Conservation (phyloP, 768 basidiomycete genomes). For the Grammothele lineata region DNA sequence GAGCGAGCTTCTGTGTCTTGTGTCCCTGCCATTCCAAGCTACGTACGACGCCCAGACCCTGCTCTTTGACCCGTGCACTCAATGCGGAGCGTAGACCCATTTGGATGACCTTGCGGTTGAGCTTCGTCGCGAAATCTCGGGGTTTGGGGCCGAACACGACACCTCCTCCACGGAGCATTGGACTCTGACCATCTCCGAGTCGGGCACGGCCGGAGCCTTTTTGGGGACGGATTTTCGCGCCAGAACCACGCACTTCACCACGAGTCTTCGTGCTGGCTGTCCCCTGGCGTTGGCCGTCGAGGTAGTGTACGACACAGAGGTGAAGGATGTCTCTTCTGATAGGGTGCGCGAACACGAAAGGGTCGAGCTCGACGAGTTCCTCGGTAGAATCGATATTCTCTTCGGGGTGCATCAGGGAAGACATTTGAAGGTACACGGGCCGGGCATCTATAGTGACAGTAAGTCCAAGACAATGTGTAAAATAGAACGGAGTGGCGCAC, state of each 20-base stretch:
- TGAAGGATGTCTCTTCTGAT: conserved; percentile 92
- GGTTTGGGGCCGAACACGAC: conserved; percentile 89
- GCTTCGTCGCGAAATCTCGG: conserved; percentile 85
- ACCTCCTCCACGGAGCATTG: conserved; percentile 89
- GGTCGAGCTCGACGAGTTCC: conserved; percentile 61
- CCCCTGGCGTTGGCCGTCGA: conserved; percentile 87
- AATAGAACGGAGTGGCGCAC: neutral
- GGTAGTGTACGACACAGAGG: conserved; percentile 83
- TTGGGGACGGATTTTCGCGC: conserved; percentile 83
- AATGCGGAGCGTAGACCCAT: conserved; percentile 93
- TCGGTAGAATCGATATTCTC: conserved; percentile 38
- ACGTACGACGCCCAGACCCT: conserved; percentile 70
- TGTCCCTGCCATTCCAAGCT: conserved; percentile 65
- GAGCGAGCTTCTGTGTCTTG: conserved; percentile 66
- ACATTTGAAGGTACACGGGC: conserved; percentile 54
- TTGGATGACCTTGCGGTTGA: conserved; percentile 88
- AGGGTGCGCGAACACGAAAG: conserved; percentile 84
- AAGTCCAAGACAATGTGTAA: neutral
- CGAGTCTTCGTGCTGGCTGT: conserved; percentile 90
- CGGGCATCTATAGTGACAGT: conserved; percentile 23
- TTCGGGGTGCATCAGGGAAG: conserved; percentile 47
- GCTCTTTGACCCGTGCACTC: conserved; percentile 75
- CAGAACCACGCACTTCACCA: conserved; percentile 85
- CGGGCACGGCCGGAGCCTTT: conserved; percentile 91
- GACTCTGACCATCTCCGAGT: conserved; percentile 82